Evolutionary conservation across 805 yeast genomes (phyloP).

Genomic region (Tetrapisispora nanseiensis): DNA sequence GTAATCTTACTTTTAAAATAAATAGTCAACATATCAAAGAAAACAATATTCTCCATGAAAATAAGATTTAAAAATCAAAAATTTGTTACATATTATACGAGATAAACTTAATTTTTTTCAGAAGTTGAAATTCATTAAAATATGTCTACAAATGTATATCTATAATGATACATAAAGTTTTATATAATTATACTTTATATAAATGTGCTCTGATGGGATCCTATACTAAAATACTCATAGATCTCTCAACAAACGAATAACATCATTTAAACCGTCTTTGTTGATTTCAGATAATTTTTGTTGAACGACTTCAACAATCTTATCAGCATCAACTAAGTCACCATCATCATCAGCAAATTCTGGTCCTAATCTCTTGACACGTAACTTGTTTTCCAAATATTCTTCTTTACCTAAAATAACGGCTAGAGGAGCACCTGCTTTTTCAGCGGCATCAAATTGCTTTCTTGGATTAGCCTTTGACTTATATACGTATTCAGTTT

Average conservation of each 20-base stretch:
- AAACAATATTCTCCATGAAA: too few species aligned
- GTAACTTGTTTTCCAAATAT: constrained; percentile 60
- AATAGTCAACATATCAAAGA: too few species aligned
- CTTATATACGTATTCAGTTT: constrained; percentile 85
- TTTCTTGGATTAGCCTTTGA: constrained; percentile 89
- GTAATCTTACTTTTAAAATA: too few species aligned
- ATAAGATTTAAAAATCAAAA: too few species aligned
- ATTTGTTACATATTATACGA: too few species aligned
- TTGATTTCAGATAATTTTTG: constrained; percentile 42
- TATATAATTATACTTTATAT: neutral
- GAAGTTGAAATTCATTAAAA: neutral
- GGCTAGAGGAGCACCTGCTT: constrained; percentile 80
- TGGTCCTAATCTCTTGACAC: constrained; percentile 83
- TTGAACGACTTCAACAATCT: constrained; percentile 46
- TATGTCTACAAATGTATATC: neutral
- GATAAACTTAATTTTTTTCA: too few species aligned
- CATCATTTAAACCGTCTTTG: constrained; percentile 49
- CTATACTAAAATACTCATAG: constrained; percentile 26
- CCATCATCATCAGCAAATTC: constrained; percentile 87
- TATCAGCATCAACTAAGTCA: constrained; percentile 53
- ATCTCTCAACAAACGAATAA: constrained; percentile 52
- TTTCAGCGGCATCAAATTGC: constrained; percentile 97
- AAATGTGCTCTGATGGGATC: neutral
- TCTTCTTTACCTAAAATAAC: constrained; percentile 96
- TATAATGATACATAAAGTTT: neutral